Conservation (phyloP, 495 filamentous ascomycete genomes). For the Parathielavia appendiculata region DNA sequence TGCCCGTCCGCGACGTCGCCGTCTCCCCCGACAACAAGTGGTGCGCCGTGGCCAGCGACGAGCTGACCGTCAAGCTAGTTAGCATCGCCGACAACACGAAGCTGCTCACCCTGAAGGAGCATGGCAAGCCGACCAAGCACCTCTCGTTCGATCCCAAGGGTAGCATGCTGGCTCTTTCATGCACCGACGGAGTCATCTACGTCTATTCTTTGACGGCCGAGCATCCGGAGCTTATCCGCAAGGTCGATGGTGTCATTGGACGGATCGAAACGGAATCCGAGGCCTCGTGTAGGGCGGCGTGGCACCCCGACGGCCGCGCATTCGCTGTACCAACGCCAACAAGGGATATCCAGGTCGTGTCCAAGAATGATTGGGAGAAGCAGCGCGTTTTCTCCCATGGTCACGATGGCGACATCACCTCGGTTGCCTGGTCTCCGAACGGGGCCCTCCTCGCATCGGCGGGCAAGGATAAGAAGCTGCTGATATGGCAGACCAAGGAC, state of each 20-base stretch:
- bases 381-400: constrained; percentile 71
- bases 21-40: constrained; percentile 78
- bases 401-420: constrained; percentile 81
- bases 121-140: constrained; percentile 80
- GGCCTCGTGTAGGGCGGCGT: constrained; percentile 66
- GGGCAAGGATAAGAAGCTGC: constrained; percentile 71
- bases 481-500: constrained; percentile 86
- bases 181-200: constrained; percentile 81
- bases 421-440: constrained; percentile 89
- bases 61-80: constrained; percentile 84
- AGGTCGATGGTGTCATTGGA: constrained; percentile 80
- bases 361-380: constrained; percentile 77
- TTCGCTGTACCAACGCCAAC: constrained; percentile 83
- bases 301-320: constrained; percentile 93
- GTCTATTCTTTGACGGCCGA: constrained; percentile 79
- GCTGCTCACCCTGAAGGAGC: constrained; percentile 70
- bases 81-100: constrained; percentile 69
- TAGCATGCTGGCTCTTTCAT: constrained; percentile 70
- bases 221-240: constrained; percentile 71
- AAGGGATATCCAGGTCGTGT: constrained; percentile 79
- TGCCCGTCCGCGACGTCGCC: constrained; percentile 80
- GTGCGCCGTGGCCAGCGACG: constrained; percentile 95
- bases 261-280: constrained; percentile 73
- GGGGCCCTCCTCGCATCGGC: constrained; percentile 81
- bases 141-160: constrained; percentile 82